Evolutionary conservation across 257 asterid genomes (phyloP).

Genomic region (Perilla frutescens): DNA sequence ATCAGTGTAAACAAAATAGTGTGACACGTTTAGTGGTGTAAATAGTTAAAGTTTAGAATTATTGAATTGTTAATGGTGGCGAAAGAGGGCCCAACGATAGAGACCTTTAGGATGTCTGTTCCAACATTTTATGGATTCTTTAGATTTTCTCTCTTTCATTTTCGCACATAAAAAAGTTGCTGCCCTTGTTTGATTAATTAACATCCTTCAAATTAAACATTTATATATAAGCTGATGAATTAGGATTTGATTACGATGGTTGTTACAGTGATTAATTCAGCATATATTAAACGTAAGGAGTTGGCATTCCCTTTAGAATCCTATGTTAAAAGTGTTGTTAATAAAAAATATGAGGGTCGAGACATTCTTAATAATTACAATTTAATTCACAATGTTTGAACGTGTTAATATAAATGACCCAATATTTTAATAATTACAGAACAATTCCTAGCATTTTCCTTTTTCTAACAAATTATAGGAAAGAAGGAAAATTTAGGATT

Average conservation of each 20-base stretch:
- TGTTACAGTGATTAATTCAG: not conserved
- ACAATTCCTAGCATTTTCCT: too few species aligned
- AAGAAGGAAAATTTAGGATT: too few species aligned
- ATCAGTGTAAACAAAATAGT: not conserved
- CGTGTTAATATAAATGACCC: too few species aligned
- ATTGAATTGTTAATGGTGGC: slow-evolving; percentile 21
- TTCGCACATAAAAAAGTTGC: slow-evolving; percentile 26
- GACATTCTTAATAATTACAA: too few species aligned
- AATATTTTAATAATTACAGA: too few species aligned
- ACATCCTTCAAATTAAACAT: not conserved
- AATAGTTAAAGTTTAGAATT: slow-evolving; percentile 29
- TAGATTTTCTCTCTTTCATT: slow-evolving; percentile 9
- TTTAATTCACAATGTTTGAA: too few species aligned
- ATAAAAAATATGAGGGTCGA: too few species aligned
- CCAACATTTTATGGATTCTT: slow-evolving; percentile 19
- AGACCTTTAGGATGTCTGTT: slow-evolving; percentile 2
- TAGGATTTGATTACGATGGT: slow-evolving; percentile 10
- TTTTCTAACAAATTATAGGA: too few species aligned
- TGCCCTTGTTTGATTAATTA: slow-evolving; percentile 32
- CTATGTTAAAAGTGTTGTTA: not conserved
- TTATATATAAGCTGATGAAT: not conserved
- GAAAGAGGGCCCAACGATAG: slow-evolving; percentile 6
- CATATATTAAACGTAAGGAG: not conserved
- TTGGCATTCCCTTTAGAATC: slow-evolving; percentile 28
- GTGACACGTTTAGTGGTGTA: not conserved